phyloP scores from a whole-genome alignment of 1,139 yeast species.

The Suhomyces ambrosiae region DNA sequence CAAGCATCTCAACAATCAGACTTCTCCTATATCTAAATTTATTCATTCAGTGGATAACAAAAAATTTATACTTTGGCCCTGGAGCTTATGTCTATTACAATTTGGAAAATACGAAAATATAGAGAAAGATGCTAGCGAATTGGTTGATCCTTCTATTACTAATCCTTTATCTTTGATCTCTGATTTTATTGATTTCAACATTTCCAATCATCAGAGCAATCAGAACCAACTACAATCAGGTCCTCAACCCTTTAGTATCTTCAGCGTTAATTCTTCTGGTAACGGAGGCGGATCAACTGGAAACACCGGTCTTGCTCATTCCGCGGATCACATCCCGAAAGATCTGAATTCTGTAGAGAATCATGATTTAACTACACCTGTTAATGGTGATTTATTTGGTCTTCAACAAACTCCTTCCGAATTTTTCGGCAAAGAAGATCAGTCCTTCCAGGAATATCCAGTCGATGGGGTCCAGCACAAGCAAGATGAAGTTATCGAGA shows the following conservation, averaged over 20 bases:
- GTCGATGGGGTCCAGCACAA: conserved; percentile 2
- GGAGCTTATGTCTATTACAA: conserved; percentile 64
- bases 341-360: conserved; percentile 16
- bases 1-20: conserved; percentile 66
- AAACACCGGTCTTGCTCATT: conserved; percentile 14
- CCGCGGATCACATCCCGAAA: conserved; percentile 15
- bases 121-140: conserved; percentile 1
- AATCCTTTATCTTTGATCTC: conserved; percentile 41
- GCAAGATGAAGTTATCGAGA: conserved; percentile 6
- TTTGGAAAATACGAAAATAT: conserved; percentile 30
- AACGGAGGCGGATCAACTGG: conserved; percentile 28
- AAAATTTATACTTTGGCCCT: conserved; percentile 71
- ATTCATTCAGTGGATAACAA: conserved; percentile 54
- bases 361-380: conserved; percentile 20
- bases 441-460: conserved; percentile 1
- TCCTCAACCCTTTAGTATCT: conserved; percentile 24
- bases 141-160: conserved; percentile 3
- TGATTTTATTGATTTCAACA: conserved; percentile 40
- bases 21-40: conserved; percentile 61
- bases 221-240: conserved; percentile 13
- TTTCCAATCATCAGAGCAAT: conserved; percentile 23
- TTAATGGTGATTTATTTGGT: conserved; percentile 29
- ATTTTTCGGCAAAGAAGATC: conserved; percentile 36
- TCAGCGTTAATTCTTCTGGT: conserved; percentile 28
- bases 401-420: conserved; percentile 21